A percentile compares a stretch with the other conserved stretches of the same genome.
Evolutionary conservation across 1,284 basidiomycete genomes (phyloP).

Genomic region (Sanghuangporus weigelae): DNA sequence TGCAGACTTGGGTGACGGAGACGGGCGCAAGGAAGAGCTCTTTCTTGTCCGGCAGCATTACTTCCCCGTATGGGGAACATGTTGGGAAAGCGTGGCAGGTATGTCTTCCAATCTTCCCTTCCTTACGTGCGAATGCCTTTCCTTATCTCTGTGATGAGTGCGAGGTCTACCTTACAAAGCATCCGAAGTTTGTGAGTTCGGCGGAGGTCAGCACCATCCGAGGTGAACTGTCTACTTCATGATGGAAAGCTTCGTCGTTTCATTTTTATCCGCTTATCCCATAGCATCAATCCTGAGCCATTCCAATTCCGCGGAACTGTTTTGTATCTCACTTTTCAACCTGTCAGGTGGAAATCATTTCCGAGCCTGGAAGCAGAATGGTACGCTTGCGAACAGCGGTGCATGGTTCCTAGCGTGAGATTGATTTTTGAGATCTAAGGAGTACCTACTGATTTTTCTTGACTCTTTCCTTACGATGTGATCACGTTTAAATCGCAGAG

Average conservation of each 20-base stretch:
- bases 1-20: slow-evolving; percentile 42
- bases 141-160: too few species aligned
- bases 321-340: neutral
- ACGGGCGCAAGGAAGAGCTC: slow-evolving; percentile 35
- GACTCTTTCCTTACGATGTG: neutral
- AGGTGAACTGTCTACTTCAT: neutral
- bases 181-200: too few species aligned
- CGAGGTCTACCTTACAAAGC: too few species aligned
- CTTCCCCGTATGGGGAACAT: slow-evolving; percentile 40
- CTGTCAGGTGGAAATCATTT: slow-evolving; percentile 40
- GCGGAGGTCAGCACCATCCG: neutral
- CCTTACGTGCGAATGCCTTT: neutral
- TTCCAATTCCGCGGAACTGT: neutral
- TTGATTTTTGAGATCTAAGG: neutral
- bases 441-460: neutral
- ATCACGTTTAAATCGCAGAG: slow-evolving; percentile 34
- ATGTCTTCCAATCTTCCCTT: neutral
- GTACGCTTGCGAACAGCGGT: slow-evolving; percentile 36
- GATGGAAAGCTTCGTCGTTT: neutral
- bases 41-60: slow-evolving; percentile 40
- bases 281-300: neutral
- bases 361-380: slow-evolving; percentile 43
- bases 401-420: slow-evolving; percentile 45
- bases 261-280: neutral
- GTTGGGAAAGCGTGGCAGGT: slow-evolving; percentile 41